Conservation (phyloP, 352 stramenopile species). For the Pythium brachiatum region DNA sequence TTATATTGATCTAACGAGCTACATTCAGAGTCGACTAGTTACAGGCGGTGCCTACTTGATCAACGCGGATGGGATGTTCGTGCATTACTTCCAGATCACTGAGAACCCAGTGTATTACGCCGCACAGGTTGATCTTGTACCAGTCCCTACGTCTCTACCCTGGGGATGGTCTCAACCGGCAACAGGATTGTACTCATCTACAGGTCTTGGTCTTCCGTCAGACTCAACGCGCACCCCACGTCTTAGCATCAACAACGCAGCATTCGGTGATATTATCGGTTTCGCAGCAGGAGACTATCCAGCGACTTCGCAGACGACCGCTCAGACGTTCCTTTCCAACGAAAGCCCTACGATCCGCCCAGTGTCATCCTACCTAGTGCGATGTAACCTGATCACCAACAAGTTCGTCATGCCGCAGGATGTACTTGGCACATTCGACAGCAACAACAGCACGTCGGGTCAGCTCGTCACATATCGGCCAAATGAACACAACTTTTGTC, state of each 20-base stretch:
- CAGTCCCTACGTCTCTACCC: slow-evolving; percentile 15
- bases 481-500: slow-evolving; percentile 4
- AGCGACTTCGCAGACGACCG: neutral
- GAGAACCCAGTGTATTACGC: slow-evolving; percentile 26
- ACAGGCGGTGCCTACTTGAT: slow-evolving; percentile 27
- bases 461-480: slow-evolving; percentile 6
- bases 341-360: slow-evolving; percentile 1
- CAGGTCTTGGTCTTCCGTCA: slow-evolving; percentile 27
- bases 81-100: slow-evolving; percentile 22
- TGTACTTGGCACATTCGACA: slow-evolving; percentile 9
- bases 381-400: slow-evolving; percentile 11
- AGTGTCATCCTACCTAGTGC: neutral
- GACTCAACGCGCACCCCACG: neutral
- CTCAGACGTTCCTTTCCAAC: slow-evolving; percentile 2
- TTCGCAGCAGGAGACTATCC: slow-evolving; percentile 5
- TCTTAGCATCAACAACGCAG: neutral
- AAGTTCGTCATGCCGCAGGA: slow-evolving; percentile 2
- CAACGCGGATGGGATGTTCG: slow-evolving; percentile 17
- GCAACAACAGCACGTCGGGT: neutral
- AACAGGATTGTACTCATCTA: slow-evolving; percentile 23
- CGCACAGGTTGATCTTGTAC: slow-evolving; percentile 16
- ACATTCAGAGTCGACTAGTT: slow-evolving; percentile 21
- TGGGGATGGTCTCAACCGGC: slow-evolving; percentile 19
- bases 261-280: slow-evolving; percentile 8
- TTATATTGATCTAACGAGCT: slow-evolving; percentile 23